phyloP scores from a whole-genome alignment of 176 grass and related monocot genomes.

The Aegilops bicornis region DNA sequence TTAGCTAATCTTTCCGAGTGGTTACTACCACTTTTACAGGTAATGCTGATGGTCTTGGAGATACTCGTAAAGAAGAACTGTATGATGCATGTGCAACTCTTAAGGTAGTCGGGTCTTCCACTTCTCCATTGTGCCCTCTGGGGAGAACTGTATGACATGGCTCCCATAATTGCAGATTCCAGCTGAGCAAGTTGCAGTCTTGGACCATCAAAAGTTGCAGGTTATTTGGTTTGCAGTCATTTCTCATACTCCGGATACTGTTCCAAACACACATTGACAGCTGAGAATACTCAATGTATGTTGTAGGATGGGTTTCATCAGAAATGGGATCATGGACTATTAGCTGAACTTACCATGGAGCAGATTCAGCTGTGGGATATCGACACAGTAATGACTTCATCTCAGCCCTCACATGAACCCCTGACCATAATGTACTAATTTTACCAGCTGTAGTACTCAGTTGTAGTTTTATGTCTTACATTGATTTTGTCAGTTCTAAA shows the following conservation, averaged over 20 bases:
- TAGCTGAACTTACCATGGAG: conserved; percentile 55
- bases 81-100: conserved; percentile 57
- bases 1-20: not conserved
- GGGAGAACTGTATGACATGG: not conserved
- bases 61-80: conserved; percentile 70
- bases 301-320: conserved; percentile 83
- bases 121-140: not conserved
- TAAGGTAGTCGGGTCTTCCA: conserved; percentile 38
- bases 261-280: not conserved
- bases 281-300: not conserved
- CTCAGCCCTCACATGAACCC: not conserved
- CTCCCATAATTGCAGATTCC: conserved; percentile 51
- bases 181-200: conserved; percentile 59
- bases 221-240: conserved; percentile 29
- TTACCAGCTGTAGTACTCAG: not conserved
- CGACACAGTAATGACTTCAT: conserved; percentile 56
- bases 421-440: not conserved
- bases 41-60: conserved; percentile 83
- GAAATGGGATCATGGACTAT: conserved; percentile 70
- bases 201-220: conserved; percentile 77
- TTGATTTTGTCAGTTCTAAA: not conserved
- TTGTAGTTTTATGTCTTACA: not conserved
- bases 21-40: conserved; percentile 29
- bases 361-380: conserved; percentile 59
- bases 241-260: not conserved